Percentiles rank a stretch among this genome's conserved stretches.
Conservation (phyloP, 1,139 yeast genomes). For the Yamadazyma dendronema region DNA sequence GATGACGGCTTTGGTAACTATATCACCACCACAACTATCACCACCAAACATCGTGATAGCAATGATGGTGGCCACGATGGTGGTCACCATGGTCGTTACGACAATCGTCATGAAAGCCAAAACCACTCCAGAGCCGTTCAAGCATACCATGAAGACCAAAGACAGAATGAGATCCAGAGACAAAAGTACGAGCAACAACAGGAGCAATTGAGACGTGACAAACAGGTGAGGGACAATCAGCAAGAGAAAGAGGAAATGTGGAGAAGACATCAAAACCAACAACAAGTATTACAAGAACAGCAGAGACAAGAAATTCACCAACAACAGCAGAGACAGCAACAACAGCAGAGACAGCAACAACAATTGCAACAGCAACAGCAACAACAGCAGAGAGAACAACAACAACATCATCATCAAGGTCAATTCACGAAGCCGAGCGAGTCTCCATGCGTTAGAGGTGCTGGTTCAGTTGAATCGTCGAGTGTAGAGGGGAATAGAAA, state of each 20-base stretch:
- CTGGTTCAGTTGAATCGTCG: too few relatives aligned
- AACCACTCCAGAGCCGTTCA: conserved; percentile 12
- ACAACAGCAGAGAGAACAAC: conserved; percentile 6
- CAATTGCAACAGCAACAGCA: neutral
- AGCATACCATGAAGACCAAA: conserved; percentile 6
- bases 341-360: conserved; percentile 3
- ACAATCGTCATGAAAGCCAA: conserved; percentile 1
- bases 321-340: conserved; percentile 2
- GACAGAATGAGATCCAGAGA: neutral
- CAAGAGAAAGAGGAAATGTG: neutral
- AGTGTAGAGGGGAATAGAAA: too few relatives aligned
- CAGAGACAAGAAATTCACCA: conserved; percentile 5
- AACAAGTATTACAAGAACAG: neutral
- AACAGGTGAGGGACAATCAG: neutral
- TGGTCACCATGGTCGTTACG: neutral
- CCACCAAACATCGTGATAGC: conserved; percentile 12
- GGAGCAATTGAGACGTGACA: conserved; percentile 1
- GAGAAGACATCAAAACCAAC: neutral
- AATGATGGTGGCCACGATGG: neutral
- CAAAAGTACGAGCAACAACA: conserved; percentile 4
- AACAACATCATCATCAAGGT: conserved; percentile 11
- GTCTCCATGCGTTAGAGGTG: too few relatives aligned
- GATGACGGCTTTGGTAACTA: conserved; percentile 5
- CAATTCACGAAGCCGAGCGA: too few relatives aligned
- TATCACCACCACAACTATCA: conserved; percentile 15